Evolutionary conservation across 192 early-diverging fungal species (phyloP), one percentile per base, ranked within the genome.

Genomic region (Coemansia sp.): DNA sequence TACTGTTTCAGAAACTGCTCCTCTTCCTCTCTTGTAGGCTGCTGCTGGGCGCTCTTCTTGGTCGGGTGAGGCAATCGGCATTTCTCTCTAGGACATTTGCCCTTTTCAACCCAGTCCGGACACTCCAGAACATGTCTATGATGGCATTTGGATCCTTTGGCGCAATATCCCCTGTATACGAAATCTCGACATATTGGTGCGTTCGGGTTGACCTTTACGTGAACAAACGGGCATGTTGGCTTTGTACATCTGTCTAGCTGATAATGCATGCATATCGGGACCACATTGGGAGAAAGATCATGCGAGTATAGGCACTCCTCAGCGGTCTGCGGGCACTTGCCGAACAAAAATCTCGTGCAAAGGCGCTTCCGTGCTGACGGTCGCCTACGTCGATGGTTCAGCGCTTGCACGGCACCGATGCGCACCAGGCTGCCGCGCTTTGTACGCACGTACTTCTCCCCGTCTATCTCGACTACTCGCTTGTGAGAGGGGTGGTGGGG

Each of bases 61-160:
- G 41, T 36, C 18, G 71, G 65, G 34, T 89, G 87, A 3, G 85
- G 83, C 57, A 86, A 62, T 5, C 76, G 76, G 53, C 88, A 90
- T 16, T 80, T 82, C 14, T 54, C 43, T 21, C 60, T 68, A 14
- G 65, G 50, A 50, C 88, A 90, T 20, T 81, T 81, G 10, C 71
- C 70, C 18, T 82, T 81, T 14, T 84, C 84, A 0, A 73, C 80
- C 78, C 85, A 87, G 55, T 84, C 84, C 0, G 88, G 88, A 38
- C 88, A 90, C 16, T 87, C 80, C 65, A 81, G 80, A 5, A 87
- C 79, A 64, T 90, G 88, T 3, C 84, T 79, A 45, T 84, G 64
- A 15, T 62, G 60, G 52, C 88, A 90, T 6, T 58, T 53, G 0
- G 17, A 26, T 15, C 84, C 88, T 37, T 77, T 73, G 10, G 77